phyloP scores from a whole-genome alignment of 306 rosid species.

The Inga laurina region DNA sequence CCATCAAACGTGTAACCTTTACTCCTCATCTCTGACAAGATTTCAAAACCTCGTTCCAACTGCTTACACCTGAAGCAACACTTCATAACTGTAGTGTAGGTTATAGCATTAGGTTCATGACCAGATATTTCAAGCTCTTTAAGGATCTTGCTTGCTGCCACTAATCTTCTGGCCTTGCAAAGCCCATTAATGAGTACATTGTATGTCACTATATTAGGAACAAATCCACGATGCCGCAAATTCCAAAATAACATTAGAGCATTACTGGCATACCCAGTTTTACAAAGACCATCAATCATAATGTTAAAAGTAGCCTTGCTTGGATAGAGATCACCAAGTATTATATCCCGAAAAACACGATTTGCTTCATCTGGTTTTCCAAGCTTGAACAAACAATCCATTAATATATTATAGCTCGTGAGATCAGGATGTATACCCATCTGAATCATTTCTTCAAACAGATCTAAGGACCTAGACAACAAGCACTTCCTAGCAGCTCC shows the following conservation, averaged over 20 bases:
- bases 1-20: slow-evolving; percentile 72
- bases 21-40: slow-evolving; percentile 60
- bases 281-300: slow-evolving; percentile 73
- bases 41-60: slow-evolving; percentile 63
- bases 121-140: slow-evolving; percentile 61
- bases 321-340: slow-evolving; percentile 43
- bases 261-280: slow-evolving; percentile 53
- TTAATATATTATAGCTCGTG: slow-evolving; percentile 72
- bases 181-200: slow-evolving; percentile 75
- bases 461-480: slow-evolving; percentile 42
- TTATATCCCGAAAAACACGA: slow-evolving; percentile 50
- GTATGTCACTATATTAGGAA: slow-evolving; percentile 64
- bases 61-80: slow-evolving; percentile 57
- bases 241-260: slow-evolving; percentile 69
- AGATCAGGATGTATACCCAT: slow-evolving; percentile 59
- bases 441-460: slow-evolving; percentile 73
- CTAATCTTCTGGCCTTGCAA: slow-evolving; percentile 57
- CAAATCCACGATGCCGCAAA: slow-evolving; percentile 58
- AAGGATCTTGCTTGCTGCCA: slow-evolving; percentile 50
- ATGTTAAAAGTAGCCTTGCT: slow-evolving; percentile 52
- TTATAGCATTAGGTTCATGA: slow-evolving; percentile 55
- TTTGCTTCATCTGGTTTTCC: slow-evolving; percentile 81
- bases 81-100: slow-evolving; percentile 70
- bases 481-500: slow-evolving; percentile 48
- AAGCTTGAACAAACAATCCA: slow-evolving; percentile 69